Evolutionary conservation across 2,329 filamentous ascomycete genomes (phyloP).

Genomic region (Aspergillus hiratsukae): DNA sequence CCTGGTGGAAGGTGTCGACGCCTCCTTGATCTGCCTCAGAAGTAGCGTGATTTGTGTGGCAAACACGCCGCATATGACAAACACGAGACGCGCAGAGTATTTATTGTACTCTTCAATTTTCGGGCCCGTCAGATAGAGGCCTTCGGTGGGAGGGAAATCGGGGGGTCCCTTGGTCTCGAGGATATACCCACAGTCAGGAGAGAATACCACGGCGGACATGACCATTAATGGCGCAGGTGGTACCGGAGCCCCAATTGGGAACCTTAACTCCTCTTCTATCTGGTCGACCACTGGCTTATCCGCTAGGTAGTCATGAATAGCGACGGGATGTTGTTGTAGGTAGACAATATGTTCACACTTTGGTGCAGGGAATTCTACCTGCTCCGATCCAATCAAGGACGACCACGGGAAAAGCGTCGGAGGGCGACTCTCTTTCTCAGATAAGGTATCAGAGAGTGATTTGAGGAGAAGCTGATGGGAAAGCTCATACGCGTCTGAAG

Average conservation of each 20-base stretch:
- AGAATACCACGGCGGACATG: slow-evolving; percentile 60
- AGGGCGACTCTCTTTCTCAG: slow-evolving; percentile 55
- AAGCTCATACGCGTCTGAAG: slow-evolving; percentile 50
- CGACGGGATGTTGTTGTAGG: slow-evolving; percentile 57
- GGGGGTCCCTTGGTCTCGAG: slow-evolving; percentile 59
- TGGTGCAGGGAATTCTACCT: slow-evolving; percentile 52
- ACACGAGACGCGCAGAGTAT: slow-evolving; percentile 49
- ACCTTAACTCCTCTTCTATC: slow-evolving; percentile 57
- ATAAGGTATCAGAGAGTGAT: slow-evolving; percentile 64
- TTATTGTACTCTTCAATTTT: slow-evolving; percentile 55
- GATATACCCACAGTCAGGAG: slow-evolving; percentile 63
- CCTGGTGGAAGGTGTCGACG: slow-evolving; percentile 60
- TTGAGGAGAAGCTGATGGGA: slow-evolving; percentile 64
- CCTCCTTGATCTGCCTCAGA: slow-evolving; percentile 60
- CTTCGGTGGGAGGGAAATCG: slow-evolving; percentile 48
- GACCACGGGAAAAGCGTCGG: slow-evolving; percentile 68
- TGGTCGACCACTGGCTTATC: slow-evolving; percentile 40
- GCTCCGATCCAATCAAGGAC: slow-evolving; percentile 55
- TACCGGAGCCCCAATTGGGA: slow-evolving; percentile 54
- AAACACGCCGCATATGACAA: slow-evolving; percentile 49
- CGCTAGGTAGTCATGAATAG: slow-evolving; percentile 25
- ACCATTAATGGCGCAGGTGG: slow-evolving; percentile 48
- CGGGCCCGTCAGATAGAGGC: slow-evolving; percentile 51
- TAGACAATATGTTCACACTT: slow-evolving; percentile 90
- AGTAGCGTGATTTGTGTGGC: slow-evolving; percentile 53